These are phyloP conservation scores for Paecilomyces sp. DNA, from an alignment of 2,329 filamentous ascomycete genomes.

Conservation along the genomic window DNA sequence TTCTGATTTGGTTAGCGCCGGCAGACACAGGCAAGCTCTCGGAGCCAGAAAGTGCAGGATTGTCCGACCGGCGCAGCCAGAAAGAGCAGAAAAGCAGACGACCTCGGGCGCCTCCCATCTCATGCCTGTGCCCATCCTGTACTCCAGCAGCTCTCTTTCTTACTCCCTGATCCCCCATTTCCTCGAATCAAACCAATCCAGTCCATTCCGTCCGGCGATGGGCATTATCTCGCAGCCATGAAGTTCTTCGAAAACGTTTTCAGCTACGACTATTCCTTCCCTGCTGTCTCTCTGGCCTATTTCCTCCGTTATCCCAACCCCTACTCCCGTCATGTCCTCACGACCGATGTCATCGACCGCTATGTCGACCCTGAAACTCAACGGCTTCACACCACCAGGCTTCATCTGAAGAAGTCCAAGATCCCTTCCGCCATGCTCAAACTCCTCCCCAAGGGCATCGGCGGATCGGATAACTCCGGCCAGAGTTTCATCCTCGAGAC, in stretches of 20 bases:
- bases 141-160: neutral
- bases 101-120: slow-evolving; percentile 3
- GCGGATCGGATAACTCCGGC: slow-evolving; percentile 51
- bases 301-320: slow-evolving; percentile 64
- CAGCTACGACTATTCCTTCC: slow-evolving; percentile 59
- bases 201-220: slow-evolving; percentile 1
- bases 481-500: slow-evolving; percentile 59
- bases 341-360: slow-evolving; percentile 59
- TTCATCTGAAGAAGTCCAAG: slow-evolving; percentile 58
- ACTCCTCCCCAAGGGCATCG: slow-evolving; percentile 52
- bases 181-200: neutral
- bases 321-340: slow-evolving; percentile 58
- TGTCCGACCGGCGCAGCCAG: neutral
- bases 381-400: slow-evolving; percentile 53
- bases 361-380: slow-evolving; percentile 54
- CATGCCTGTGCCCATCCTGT: neutral
- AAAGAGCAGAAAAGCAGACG: slow-evolving; percentile 3
- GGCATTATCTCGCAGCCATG: slow-evolving; percentile 30
- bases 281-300: slow-evolving; percentile 60
- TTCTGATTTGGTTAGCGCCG: slow-evolving; percentile 1
- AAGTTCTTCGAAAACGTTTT: slow-evolving; percentile 50
- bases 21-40: neutral
- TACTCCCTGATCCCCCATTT: neutral
- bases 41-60: neutral
- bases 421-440: slow-evolving; percentile 55